These are phyloP conservation scores for Arabidopsis suecica DNA, from an alignment of 345 rosid genomes.

Conservation along the genomic window DNA sequence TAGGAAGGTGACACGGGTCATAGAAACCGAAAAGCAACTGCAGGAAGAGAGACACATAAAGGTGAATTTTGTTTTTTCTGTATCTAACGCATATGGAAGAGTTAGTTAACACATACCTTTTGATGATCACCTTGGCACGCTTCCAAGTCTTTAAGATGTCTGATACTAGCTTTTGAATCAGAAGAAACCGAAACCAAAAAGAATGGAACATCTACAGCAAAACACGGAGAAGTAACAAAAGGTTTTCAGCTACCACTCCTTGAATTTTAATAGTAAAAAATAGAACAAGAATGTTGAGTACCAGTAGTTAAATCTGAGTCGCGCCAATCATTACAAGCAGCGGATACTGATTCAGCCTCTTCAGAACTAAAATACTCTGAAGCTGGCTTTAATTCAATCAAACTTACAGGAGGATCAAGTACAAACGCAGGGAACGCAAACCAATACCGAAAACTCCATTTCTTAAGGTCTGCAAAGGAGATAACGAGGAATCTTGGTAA, in stretches of 20 bases:
- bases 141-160: conserved; percentile 77
- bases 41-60: conserved; percentile 27
- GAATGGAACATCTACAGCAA: conserved; percentile 77
- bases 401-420: conserved; percentile 80
- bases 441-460: conserved; percentile 90
- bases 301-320: conserved; percentile 72
- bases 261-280: background rate
- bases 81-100: background rate
- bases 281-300: conserved; percentile 32
- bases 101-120: conserved; percentile 59
- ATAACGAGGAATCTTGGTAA: conserved; percentile 83
- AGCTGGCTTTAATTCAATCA: conserved; percentile 76
- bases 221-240: background rate
- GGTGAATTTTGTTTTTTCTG: background rate
- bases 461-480: conserved; percentile 86
- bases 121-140: conserved; percentile 64
- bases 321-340: conserved; percentile 88
- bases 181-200: conserved; percentile 67
- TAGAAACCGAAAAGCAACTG: conserved; percentile 89
- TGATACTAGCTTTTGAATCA: conserved; percentile 61
- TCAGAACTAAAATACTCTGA: conserved; percentile 67
- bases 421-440: conserved; percentile 89
- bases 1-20: conserved; percentile 91
- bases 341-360: conserved; percentile 79
- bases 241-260: background rate